These are phyloP conservation scores for Spathaspora sp. DNA, from an alignment of 1,139 yeast species.

Conservation along the genomic window DNA sequence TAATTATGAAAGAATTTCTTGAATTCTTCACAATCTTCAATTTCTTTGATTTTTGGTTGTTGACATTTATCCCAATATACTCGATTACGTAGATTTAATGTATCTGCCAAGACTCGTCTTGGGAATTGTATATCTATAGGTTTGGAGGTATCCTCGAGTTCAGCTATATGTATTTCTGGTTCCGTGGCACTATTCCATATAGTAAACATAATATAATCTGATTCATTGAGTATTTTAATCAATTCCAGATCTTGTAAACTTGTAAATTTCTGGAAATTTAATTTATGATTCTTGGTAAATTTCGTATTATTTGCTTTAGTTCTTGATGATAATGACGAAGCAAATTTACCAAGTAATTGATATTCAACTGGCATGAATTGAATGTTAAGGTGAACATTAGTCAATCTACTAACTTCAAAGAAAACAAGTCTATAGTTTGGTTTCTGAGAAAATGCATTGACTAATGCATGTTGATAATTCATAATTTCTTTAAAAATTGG, in stretches of 20 bases:
- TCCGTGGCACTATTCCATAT: conserved; percentile 19
- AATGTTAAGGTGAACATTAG: conserved; percentile 63
- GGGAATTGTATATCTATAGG: conserved; percentile 74
- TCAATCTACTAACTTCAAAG: conserved; percentile 58
- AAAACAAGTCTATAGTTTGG: conserved; percentile 48
- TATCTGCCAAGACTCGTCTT: conserved; percentile 65
- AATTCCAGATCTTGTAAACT: conserved; percentile 23
- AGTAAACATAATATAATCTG: conserved; percentile 43
- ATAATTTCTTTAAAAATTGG: conserved; percentile 27
- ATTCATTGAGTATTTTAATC: conserved; percentile 27
- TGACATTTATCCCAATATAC: conserved; percentile 72
- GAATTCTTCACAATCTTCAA: conserved; percentile 58
- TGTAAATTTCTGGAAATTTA: conserved; percentile 37
- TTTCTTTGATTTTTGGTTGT: conserved; percentile 58
- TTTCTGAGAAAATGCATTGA: conserved; percentile 40
- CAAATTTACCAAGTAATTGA: conserved; percentile 36
- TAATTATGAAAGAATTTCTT: conserved; percentile 47
- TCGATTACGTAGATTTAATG: conserved; percentile 59
- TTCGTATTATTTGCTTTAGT: conserved; percentile 50
- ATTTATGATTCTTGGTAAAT: conserved; percentile 40
- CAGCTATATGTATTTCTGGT: conserved; percentile 21
- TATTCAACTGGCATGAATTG: conserved; percentile 63
- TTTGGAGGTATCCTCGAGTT: conserved; percentile 23
- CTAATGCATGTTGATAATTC: conserved; percentile 45
- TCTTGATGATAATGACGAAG: conserved; percentile 35